Evolutionary conservation across 225 moss, liverwort and hornwort species (phyloP).

Genomic region (Polytrichum commune): DNA sequence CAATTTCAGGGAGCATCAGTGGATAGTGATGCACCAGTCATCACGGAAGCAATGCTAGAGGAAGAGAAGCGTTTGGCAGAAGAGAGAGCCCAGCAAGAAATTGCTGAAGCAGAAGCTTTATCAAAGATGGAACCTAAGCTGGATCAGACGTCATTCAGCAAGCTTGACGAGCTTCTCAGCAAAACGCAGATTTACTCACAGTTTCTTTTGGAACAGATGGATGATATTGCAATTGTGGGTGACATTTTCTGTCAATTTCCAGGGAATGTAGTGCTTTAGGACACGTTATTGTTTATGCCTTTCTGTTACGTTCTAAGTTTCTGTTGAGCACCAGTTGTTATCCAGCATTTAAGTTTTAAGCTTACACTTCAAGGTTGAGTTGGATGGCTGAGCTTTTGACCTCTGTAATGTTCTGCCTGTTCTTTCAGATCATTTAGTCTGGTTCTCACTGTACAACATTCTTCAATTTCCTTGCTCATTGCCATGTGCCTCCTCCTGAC

Average conservation of each 20-base stretch:
- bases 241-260: not conserved
- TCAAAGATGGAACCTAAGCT: slow-evolving; percentile 25
- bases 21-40: slow-evolving; percentile 32
- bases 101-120: slow-evolving; percentile 31
- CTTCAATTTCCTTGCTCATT: too few relatives aligned
- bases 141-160: slow-evolving; percentile 55
- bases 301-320: too few relatives aligned
- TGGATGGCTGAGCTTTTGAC: too few relatives aligned
- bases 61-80: slow-evolving; percentile 62
- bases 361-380: too few relatives aligned
- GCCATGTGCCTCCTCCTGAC: too few relatives aligned
- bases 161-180: slow-evolving; percentile 75
- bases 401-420: too few relatives aligned
- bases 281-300: too few relatives aligned
- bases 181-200: slow-evolving; percentile 87
- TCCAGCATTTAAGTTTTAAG: too few relatives aligned
- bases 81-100: slow-evolving; percentile 34
- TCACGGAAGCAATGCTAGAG: slow-evolving; percentile 58
- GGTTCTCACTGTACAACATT: too few relatives aligned
- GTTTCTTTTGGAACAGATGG: slow-evolving; percentile 93
- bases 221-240: slow-evolving; percentile 62
- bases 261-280: too few relatives aligned
- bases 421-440: too few relatives aligned
- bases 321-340: too few relatives aligned
- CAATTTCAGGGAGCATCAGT: slow-evolving; percentile 34